Evolutionary conservation across 176 grass and related monocot species (phyloP), one percentile per base, ranked within the genome.

Genomic region (Lolium multiflorum): DNA sequence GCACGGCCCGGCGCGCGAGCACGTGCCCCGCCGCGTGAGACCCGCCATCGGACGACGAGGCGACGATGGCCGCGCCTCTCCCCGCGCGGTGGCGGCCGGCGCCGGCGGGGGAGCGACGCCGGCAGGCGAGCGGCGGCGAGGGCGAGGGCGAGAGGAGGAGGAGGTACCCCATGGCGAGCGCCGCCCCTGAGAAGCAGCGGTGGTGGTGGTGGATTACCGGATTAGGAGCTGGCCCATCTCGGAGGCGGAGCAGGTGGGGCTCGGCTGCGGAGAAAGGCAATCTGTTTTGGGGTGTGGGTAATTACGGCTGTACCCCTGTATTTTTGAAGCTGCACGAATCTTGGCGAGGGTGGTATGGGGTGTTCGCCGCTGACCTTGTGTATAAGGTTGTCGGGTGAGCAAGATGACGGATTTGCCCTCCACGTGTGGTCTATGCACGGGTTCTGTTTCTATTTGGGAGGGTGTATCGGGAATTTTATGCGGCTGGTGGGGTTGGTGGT

Each of bases 1-100:
- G 89, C 20, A 99, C 67, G 46, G 81, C 78, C 72, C 97, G 95
- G 84, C 95, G 92, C 60, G 81, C 77, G 81, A 76, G 48, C 76
- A 64, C 78, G 85, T n/a, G 83, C 67, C 73, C 26, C 10, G 26
- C 17, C 74, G 81, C 37, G 77, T 81, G 48, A 7, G 66, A 26
- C 18, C 66, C 57, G 25, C 74, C 89, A 60, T 84, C 84, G 11
- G 81, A 74, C n/a, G 81, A 74, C 16, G 90, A 81, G 4, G 71
- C 78, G 47, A 70, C 26, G 37, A 71, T 22, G n/a, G 41, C n/a
- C 1, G 62, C 76, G 10, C 63, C 90, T 16, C 80, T 25, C 61
- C 88, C 59, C 73, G 39, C 54, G 17, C 88, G 74, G 80, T 48
- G 79, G 60, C 78, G 82, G 20, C 69, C 13, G 18, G 10, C 37